Base-by-base conservation (phyloP, 768 basidiomycete genomes). In the Leccinum subgranulosum region DNA sequence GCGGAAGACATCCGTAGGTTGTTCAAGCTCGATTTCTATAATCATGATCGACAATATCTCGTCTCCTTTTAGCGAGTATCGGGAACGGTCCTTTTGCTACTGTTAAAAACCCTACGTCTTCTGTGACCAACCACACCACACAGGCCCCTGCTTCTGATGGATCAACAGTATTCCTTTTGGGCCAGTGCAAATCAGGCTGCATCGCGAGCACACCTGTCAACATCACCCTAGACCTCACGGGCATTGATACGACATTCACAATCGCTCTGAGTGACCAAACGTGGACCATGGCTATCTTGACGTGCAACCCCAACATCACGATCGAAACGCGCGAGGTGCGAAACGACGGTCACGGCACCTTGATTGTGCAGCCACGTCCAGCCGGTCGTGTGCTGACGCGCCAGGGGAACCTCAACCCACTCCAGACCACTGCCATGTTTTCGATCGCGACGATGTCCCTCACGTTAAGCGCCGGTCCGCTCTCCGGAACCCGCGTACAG, bases 241-340 rank as follows among this genome's bases (percentile, higher is more conserved):
- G 53, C 15, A 2, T 69, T 9, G 53, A 46, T 33, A 60, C 55
- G 0, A 54, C 61, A 0, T 62, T 66, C 21, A 56, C 57, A 6
- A 3, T 70, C 36, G 51, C 49, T 7, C 31, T 57, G 28, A 59
- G 21, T 4, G 60, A 66, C 41, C 55, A 60, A 33, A 60, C 63
- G 5, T 72, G 64, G 68, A 21, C 59, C 15, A 28, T 71, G 50
- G 64, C 65, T 9, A 36, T 69, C 41, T 33, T 71, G 48, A 49
- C 49, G 0, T 71, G 69, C 36, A 15, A 36, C 10, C 69, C 70
- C 23, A 66, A 68, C 45, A 51, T 59, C 29, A 56, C 47, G 1
- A 62, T 72, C 31, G 60, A 70, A 54, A 72, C 70, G 1, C 66
- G 71, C 12, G 70, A 70, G 47, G 62, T 71, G 15, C 54, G 66